These are phyloP conservation scores for Termitomyces sp. DNA, from an alignment of 768 basidiomycete species.

Conservation along the genomic window DNA sequence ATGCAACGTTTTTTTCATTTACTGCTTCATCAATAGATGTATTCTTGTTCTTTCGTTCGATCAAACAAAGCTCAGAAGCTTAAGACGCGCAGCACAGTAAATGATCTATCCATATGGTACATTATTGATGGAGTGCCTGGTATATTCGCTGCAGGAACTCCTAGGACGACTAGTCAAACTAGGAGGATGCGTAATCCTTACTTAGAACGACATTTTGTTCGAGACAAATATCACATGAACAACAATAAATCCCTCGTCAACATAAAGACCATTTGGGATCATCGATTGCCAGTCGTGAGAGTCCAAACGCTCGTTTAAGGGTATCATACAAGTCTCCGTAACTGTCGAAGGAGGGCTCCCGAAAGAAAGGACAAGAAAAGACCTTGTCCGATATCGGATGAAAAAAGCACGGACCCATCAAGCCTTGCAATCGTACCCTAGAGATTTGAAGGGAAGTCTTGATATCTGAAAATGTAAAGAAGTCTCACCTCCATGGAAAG, in stretches of 20 bases:
- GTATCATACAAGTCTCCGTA: conserved; percentile 23
- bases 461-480: conserved; percentile 13
- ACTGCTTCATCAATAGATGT: conserved; percentile 9
- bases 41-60: conserved; percentile 8
- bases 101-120: conserved; percentile 10
- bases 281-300: conserved; percentile 22
- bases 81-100: conserved; percentile 7
- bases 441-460: conserved; percentile 17
- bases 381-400: conserved; percentile 19
- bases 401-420: conserved; percentile 20
- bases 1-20: conserved; percentile 48
- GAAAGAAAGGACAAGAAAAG: conserved; percentile 22
- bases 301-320: conserved; percentile 26
- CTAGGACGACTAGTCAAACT: background rate
- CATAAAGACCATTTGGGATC: conserved; percentile 18
- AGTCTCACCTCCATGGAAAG: conserved; percentile 53
- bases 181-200: conserved; percentile 5
- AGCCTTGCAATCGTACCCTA: conserved; percentile 46
- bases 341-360: conserved; percentile 21
- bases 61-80: conserved; percentile 8
- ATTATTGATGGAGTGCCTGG: conserved; percentile 8
- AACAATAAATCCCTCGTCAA: conserved; percentile 14
- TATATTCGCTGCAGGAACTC: conserved; percentile 2
- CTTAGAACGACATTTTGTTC: conserved; percentile 2
- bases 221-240: conserved; percentile 10